Evolutionary conservation across 257 asterid species (phyloP).

Genomic region (Gentiana dahurica): DNA sequence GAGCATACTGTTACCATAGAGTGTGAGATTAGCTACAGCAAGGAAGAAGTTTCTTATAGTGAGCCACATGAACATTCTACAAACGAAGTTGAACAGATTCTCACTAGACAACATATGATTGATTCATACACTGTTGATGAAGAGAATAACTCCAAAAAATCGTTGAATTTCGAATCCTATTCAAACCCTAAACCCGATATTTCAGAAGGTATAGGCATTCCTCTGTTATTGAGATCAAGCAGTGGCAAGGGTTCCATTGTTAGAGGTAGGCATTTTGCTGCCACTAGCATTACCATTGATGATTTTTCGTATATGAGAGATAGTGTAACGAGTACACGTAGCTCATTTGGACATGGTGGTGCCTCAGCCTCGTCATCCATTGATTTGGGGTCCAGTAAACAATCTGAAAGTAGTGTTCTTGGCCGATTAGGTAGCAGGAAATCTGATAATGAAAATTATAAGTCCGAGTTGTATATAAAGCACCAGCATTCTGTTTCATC

Average conservation of each 20-base stretch:
- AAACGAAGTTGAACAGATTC: constrained; percentile 27
- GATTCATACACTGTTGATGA: constrained; percentile 11
- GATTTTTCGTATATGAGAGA: constrained; percentile 71
- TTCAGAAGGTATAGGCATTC: constrained; percentile 62
- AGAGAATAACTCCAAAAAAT: constrained; percentile 14
- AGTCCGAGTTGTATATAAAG: constrained; percentile 38
- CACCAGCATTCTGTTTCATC: constrained; percentile 67
- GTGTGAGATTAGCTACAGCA: constrained; percentile 16
- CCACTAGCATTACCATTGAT: constrained; percentile 62
- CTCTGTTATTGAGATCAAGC: constrained; percentile 56
- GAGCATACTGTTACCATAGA: constrained; percentile 22
- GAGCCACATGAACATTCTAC: constrained; percentile 18
- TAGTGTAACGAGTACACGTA: constrained; percentile 60
- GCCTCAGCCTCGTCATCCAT: constrained; percentile 71
- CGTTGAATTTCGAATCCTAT: constrained; percentile 13
- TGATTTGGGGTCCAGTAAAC: constrained; percentile 63
- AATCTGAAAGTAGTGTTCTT: constrained; percentile 39
- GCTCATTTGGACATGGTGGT: constrained; percentile 64
- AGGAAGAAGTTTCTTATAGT: constrained; percentile 16
- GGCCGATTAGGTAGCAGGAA: constrained; percentile 61
- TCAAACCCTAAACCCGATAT: constrained; percentile 31
- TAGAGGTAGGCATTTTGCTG: constrained; percentile 64
- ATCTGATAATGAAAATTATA: constrained; percentile 54
- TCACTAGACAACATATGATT: constrained; percentile 15
- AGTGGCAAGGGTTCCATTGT: constrained; percentile 47